Evolutionary conservation across 1,139 yeast species (phyloP).

Genomic region (Yamadazyma mexicana): DNA sequence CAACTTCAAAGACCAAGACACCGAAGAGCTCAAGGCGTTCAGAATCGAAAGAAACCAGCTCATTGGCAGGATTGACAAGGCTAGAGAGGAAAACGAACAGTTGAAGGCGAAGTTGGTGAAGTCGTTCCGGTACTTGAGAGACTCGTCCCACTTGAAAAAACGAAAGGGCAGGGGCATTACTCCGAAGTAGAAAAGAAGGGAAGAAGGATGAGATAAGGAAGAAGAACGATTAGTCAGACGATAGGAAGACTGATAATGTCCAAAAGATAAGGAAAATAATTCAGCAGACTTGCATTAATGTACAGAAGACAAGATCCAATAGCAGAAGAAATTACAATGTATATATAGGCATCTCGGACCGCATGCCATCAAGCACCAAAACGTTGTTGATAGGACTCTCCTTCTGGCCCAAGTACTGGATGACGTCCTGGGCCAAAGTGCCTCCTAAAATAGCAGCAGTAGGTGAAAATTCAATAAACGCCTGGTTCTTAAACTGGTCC

Average conservation of each 20-base stretch:
- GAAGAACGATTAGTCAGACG: too few relatives aligned
- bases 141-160: conserved; percentile 45
- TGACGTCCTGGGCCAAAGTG: conserved; percentile 84
- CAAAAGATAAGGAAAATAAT: too few relatives aligned
- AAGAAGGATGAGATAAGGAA: too few relatives aligned
- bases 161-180: conserved; percentile 44
- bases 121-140: conserved; percentile 37
- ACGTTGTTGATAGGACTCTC: conserved; percentile 84
- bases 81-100: conserved; percentile 23
- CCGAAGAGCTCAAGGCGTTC: conserved; percentile 23
- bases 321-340: conserved; percentile 41
- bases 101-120: conserved; percentile 33
- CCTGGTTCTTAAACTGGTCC: conserved; percentile 46
- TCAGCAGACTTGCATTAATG: too few relatives aligned
- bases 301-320: too few relatives aligned
- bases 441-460: conserved; percentile 91
- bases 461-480: conserved; percentile 75
- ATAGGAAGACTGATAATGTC: too few relatives aligned
- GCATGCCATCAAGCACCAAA: conserved; percentile 70
- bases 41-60: conserved; percentile 23
- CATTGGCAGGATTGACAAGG: conserved; percentile 24
- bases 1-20: conserved; percentile 29
- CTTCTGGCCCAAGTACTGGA: conserved; percentile 73
- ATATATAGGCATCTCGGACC: conserved; percentile 77
- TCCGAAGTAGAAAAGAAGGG: conserved; percentile 30